phyloP scores from a whole-genome alignment of 148 eudicot species.

The Agrostemma githago region DNA sequence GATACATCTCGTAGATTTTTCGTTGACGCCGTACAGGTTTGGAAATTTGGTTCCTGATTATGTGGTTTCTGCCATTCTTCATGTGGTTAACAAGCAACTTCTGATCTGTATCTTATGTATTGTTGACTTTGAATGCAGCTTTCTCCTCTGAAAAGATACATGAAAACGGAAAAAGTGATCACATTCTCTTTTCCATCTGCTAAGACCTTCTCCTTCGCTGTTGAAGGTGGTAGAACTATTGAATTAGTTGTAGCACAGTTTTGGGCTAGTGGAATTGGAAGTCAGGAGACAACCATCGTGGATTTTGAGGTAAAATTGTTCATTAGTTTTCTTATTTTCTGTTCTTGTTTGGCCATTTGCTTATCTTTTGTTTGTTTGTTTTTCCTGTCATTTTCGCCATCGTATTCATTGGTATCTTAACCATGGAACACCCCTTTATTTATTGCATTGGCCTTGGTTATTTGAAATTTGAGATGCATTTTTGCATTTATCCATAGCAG shows the following conservation, averaged over 20 bases:
- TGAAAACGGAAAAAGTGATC: slow-evolving; percentile 76
- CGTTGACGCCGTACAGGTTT: slow-evolving; percentile 85
- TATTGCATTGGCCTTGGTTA: background rate
- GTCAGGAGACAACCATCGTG: slow-evolving; percentile 63
- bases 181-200: slow-evolving; percentile 85
- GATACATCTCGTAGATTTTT: slow-evolving; percentile 82
- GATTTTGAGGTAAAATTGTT: slow-evolving; percentile 74
- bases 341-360: background rate
- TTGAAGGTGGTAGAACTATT: slow-evolving; percentile 88
- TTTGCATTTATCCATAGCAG: background rate
- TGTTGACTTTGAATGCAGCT: slow-evolving; percentile 43
- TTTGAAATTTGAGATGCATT: background rate
- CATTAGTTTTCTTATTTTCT: background rate
- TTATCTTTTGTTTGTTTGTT: background rate
- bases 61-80: slow-evolving; percentile 9
- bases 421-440: background rate
- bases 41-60: slow-evolving; percentile 19
- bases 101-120: slow-evolving; percentile 9
- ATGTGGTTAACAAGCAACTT: slow-evolving; percentile 14
- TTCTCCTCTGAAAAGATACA: slow-evolving; percentile 86
- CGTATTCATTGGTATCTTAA: background rate
- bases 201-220: slow-evolving; percentile 75
- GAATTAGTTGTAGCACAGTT: slow-evolving; percentile 91
- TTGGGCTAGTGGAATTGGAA: slow-evolving; percentile 98
- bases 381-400: slow-evolving; percentile 1